Percentiles rank a stretch among this genome's conserved stretches.
These are phyloP conservation scores for Podospora conica DNA, from an alignment of 495 filamentous ascomycete species.

Conservation along the genomic window DNA sequence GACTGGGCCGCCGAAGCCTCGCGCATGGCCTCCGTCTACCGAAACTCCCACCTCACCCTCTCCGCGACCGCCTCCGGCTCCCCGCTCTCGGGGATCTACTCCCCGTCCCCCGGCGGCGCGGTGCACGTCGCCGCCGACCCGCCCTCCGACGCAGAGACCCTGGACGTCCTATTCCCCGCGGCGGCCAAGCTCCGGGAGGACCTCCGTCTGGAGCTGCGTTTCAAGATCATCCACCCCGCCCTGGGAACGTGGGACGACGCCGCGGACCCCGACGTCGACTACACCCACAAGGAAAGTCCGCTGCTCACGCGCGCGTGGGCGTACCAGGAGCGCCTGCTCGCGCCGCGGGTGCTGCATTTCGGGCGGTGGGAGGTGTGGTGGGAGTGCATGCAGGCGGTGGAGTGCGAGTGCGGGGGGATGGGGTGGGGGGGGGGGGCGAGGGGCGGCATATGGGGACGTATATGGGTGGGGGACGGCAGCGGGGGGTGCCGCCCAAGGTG, in stretches of 20 bases:
- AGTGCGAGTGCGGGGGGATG: slow-evolving; percentile 2
- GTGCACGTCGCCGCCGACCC: not conserved
- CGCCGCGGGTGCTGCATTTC: slow-evolving; percentile 12
- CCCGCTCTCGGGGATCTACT: slow-evolving; percentile 1
- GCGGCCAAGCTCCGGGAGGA: not conserved
- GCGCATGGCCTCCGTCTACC: slow-evolving; percentile 16
- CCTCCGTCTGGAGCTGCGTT: not conserved
- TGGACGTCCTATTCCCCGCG: not conserved
- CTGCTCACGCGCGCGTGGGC: slow-evolving; percentile 6
- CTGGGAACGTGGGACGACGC: not conserved
- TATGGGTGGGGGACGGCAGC: not conserved
- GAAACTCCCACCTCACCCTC: slow-evolving; percentile 20
- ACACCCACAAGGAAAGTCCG: not conserved
- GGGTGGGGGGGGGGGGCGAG: not conserved
- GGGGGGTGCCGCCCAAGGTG: slow-evolving; percentile 1
- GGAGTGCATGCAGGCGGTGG: slow-evolving; percentile 3
- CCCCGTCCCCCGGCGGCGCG: not conserved
- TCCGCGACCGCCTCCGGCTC: slow-evolving; percentile 9
- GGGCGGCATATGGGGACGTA: slow-evolving; percentile 1
- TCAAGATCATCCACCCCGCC: not conserved
- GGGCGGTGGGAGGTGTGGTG: not conserved
- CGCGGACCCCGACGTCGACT: not conserved
- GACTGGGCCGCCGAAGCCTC: slow-evolving; percentile 11
- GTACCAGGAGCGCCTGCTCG: slow-evolving; percentile 15
- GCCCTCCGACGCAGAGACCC: not conserved